Evolutionary conservation across 192 early-diverging fungal species (phyloP).

Genomic region (Geranomyces michiganensis): DNA sequence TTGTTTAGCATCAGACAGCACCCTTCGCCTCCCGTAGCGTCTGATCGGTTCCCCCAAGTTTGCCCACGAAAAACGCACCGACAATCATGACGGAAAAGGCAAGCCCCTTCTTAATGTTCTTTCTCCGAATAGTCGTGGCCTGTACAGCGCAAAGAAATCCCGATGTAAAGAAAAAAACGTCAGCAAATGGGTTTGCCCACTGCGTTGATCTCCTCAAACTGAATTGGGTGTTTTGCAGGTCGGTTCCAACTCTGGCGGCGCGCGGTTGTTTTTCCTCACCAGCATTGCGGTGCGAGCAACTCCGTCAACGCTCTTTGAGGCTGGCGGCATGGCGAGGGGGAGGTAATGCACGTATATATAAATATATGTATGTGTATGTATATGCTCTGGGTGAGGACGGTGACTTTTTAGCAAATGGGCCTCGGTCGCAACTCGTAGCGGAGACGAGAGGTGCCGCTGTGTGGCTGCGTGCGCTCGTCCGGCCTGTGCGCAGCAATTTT

Average conservation of each 20-base stretch:
- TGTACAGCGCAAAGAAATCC: not conserved
- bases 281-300: conserved; percentile 29
- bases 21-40: no score
- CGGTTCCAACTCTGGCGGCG: not conserved
- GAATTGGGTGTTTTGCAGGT: not conserved
- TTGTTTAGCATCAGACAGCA: no score
- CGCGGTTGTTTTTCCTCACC: conserved; percentile 9
- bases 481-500: no score
- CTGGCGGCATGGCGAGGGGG: conserved; percentile 19
- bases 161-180: not conserved
- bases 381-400: no score
- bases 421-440: no score
- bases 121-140: conserved; percentile 63
- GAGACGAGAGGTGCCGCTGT: no score
- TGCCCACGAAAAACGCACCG: conserved; percentile 50
- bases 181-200: not conserved
- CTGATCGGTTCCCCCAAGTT: no score
- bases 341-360: no score
- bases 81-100: conserved; percentile 71
- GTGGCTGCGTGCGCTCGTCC: no score
- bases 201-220: no score
- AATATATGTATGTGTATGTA: no score
- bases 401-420: no score
- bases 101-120: conserved; percentile 95
- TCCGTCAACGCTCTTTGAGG: conserved; percentile 18